These are phyloP conservation scores for Sporothrix euskadiensis DNA, from an alignment of 2,329 filamentous ascomycete genomes.

Conservation along the genomic window DNA sequence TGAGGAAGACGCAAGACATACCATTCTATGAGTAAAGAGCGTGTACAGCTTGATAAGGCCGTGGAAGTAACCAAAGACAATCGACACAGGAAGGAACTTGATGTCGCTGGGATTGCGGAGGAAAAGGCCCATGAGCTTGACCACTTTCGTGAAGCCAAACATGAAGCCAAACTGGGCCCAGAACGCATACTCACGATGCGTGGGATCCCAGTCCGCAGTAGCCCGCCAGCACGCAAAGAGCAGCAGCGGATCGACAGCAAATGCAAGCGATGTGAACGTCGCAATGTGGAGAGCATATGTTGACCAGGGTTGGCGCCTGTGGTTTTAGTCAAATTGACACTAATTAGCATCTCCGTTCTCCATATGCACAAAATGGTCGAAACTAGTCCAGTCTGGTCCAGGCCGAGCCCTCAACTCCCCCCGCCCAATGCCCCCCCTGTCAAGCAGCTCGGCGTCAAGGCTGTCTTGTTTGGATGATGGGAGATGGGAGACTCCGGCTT, in stretches of 20 bases:
- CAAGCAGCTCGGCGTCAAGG: not conserved
- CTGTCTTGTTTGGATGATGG: not conserved
- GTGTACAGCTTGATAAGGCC: slow-evolving; percentile 91
- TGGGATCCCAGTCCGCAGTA: slow-evolving; percentile 60
- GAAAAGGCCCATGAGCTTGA: slow-evolving; percentile 88
- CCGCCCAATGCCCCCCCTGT: not conserved
- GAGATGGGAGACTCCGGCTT: not conserved
- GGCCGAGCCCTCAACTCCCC: not conserved
- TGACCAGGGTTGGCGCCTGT: slow-evolving; percentile 87
- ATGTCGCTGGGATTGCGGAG: slow-evolving; percentile 80
- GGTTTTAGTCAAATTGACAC: not conserved
- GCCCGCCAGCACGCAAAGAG: slow-evolving; percentile 69
- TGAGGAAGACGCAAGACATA: slow-evolving; percentile 40
- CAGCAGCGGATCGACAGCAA: slow-evolving; percentile 73
- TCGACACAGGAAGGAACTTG: slow-evolving; percentile 76
- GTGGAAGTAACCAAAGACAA: slow-evolving; percentile 90
- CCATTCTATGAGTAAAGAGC: slow-evolving; percentile 77
- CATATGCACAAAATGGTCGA: too few relatives aligned
- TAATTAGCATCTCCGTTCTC: slow-evolving; percentile 1
- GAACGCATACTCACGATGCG: slow-evolving; percentile 57
- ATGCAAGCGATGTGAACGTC: slow-evolving; percentile 85
- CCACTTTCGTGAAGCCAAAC: slow-evolving; percentile 79
- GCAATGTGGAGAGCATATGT: slow-evolving; percentile 91
- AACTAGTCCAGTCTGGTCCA: not conserved
- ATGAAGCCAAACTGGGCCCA: slow-evolving; percentile 70